Percentiles rank a stretch among this genome's conserved stretches.
phyloP scores from a whole-genome alignment of 148 eudicot species.

The Nepenthes gracilis region DNA sequence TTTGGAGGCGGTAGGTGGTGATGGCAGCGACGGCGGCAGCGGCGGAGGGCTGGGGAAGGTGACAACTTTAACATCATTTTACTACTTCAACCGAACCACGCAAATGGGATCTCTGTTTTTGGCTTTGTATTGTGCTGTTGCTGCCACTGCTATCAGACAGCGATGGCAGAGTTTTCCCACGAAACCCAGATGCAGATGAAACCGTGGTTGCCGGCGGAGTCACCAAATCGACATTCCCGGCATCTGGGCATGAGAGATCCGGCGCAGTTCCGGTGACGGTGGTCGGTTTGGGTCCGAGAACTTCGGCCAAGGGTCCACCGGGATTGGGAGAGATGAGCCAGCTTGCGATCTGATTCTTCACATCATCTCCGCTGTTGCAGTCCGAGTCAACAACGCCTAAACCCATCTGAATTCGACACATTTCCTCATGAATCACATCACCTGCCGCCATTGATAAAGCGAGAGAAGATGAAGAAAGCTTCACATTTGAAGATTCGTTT shows the following conservation, averaged over 20 bases:
- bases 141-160: constrained; percentile 50
- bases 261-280: neutral
- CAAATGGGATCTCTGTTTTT: constrained; percentile 28
- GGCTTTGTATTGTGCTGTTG: constrained; percentile 30
- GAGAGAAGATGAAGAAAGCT: constrained; percentile 24
- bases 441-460: constrained; percentile 28
- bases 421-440: constrained; percentile 19
- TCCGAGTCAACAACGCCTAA: constrained; percentile 22
- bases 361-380: constrained; percentile 8
- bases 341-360: constrained; percentile 1
- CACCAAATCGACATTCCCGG: constrained; percentile 13
- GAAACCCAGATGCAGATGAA: constrained; percentile 48
- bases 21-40: no score
- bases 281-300: constrained; percentile 19
- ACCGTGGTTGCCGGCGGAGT: constrained; percentile 28
- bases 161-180: constrained; percentile 33
- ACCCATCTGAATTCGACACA: constrained; percentile 33
- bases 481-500: constrained; percentile 7
- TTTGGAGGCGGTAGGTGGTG: no score
- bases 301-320: constrained; percentile 84
- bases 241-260: constrained; percentile 13
- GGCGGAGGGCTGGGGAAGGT: no score
- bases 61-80: no score
- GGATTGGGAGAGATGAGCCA: constrained; percentile 19
- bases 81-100: constrained; percentile 23